Percentiles rank a stretch among this genome's conserved stretches.
phyloP scores from a whole-genome alignment of 306 rosid genomes.

The Prunus davidiana region DNA sequence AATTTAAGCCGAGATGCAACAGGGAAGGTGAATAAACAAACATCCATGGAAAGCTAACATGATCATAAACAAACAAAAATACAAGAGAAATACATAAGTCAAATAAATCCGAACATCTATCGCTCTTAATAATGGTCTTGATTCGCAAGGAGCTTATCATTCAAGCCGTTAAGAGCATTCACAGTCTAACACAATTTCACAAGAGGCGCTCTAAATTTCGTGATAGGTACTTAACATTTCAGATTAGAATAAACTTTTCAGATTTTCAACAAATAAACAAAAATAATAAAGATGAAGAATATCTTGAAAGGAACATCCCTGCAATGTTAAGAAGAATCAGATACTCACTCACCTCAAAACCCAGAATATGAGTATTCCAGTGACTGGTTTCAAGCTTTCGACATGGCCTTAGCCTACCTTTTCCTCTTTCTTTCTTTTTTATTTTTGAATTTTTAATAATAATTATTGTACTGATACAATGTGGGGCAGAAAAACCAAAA shows the following conservation, averaged over 20 bases:
- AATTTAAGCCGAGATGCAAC: too few relatives aligned
- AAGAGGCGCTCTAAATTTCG: too few relatives aligned
- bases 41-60: too few relatives aligned
- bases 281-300: constrained; percentile 23
- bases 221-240: too few relatives aligned
- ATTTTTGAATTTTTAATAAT: background rate
- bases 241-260: background rate
- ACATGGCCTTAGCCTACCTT: background rate
- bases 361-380: constrained; percentile 20
- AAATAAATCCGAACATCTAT: too few relatives aligned
- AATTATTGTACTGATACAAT: background rate
- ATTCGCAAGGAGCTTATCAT: too few relatives aligned
- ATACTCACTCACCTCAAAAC: constrained; percentile 40
- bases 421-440: background rate
- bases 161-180: too few relatives aligned
- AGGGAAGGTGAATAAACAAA: too few relatives aligned
- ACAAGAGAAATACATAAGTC: too few relatives aligned
- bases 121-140: too few relatives aligned
- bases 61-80: too few relatives aligned
- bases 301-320: constrained; percentile 37
- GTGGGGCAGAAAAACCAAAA: constrained; percentile 14
- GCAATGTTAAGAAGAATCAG: constrained; percentile 59
- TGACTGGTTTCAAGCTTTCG: background rate
- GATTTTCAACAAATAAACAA: background rate
- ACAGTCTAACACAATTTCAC: too few relatives aligned